phyloP scores from a whole-genome alignment of 306 rosid species.

The Pueraria montana region DNA sequence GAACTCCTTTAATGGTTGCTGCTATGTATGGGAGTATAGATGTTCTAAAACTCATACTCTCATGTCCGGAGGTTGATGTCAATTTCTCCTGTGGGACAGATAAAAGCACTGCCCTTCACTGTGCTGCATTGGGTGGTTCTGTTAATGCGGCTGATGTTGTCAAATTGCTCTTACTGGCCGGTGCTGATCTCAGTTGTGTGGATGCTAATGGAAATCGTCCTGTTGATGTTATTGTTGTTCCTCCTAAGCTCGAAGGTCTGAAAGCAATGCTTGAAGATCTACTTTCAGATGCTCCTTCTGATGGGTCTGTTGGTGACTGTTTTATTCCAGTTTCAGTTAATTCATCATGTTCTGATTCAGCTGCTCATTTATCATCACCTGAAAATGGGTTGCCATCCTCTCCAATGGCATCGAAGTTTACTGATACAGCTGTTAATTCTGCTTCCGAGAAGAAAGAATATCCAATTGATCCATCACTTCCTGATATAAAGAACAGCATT shows the following conservation, averaged over 20 bases:
- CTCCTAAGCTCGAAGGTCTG: constrained; percentile 63
- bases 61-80: constrained; percentile 61
- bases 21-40: constrained; percentile 84
- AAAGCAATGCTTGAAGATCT: constrained; percentile 66
- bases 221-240: constrained; percentile 75
- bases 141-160: constrained; percentile 63
- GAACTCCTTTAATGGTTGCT: constrained; percentile 94
- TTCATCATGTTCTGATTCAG: constrained; percentile 61
- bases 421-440: constrained; percentile 58
- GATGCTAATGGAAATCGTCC: constrained; percentile 80
- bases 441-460: constrained; percentile 80
- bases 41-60: constrained; percentile 71
- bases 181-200: constrained; percentile 65
- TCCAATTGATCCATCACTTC: constrained; percentile 90
- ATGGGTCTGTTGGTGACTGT: constrained; percentile 56
- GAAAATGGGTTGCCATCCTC: constrained; percentile 69
- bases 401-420: constrained; percentile 58
- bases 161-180: constrained; percentile 74
- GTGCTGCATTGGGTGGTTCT: constrained; percentile 92
- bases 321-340: constrained; percentile 52
- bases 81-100: constrained; percentile 73
- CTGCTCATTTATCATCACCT: constrained; percentile 59
- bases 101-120: constrained; percentile 89
- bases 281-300: constrained; percentile 57
- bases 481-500: constrained; percentile 91